Percentiles rank a stretch among this genome's conserved stretches.
Conservation (phyloP, 2,329 filamentous ascomycete genomes). For the Thermoascus crustaceus region DNA sequence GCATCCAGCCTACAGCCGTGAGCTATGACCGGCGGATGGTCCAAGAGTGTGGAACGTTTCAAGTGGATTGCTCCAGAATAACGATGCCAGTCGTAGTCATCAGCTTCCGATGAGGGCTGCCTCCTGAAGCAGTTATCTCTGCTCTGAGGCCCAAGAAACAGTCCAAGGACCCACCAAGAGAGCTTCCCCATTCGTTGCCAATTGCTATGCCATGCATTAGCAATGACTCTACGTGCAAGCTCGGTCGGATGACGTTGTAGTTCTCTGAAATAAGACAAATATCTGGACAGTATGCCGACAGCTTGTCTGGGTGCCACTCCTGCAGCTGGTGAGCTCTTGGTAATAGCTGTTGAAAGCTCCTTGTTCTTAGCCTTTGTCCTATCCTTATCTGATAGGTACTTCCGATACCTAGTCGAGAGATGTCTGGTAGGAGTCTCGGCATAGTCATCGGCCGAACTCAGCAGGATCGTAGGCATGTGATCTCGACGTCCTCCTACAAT, state of each 20-base stretch:
- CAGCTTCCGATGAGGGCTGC: slow-evolving; percentile 10
- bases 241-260: slow-evolving; percentile 14
- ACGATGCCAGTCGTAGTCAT: slow-evolving; percentile 4
- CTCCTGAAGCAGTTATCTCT: slow-evolving; percentile 6
- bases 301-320: not conserved
- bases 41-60: not conserved
- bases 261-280: slow-evolving; percentile 12
- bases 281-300: slow-evolving; percentile 13
- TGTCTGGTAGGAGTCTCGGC: not conserved
- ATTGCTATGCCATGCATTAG: slow-evolving; percentile 26
- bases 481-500: too few species aligned
- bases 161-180: slow-evolving; percentile 30
- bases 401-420: not conserved
- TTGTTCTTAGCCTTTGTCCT: not conserved
- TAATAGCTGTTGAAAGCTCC: not conserved
- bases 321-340: not conserved
- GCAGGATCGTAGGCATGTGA: too few species aligned
- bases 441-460: not conserved
- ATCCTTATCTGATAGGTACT: not conserved
- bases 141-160: slow-evolving; percentile 18
- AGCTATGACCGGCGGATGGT: not conserved
- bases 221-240: slow-evolving; percentile 23
- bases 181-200: slow-evolving; percentile 22
- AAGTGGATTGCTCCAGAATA: not conserved
- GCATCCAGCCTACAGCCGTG: not conserved